phyloP scores from a whole-genome alignment of 805 yeast genomes.

The Pichia eremophila region DNA sequence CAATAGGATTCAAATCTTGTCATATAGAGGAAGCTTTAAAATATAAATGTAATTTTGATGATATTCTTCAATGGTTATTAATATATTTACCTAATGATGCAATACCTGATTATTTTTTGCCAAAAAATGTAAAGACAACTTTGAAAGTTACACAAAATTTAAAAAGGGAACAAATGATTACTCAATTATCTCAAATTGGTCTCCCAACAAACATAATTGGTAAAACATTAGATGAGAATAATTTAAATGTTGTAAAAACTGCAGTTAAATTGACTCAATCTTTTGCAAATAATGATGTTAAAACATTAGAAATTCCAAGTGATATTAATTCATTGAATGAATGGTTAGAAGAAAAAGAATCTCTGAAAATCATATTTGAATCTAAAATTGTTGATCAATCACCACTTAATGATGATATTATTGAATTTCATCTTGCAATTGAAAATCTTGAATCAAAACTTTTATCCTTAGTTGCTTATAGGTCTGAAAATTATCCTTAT shows the following conservation, averaged over 20 bases:
- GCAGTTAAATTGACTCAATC: slow-evolving; percentile 40
- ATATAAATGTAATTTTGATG: slow-evolving; percentile 42
- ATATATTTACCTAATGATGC: slow-evolving; percentile 85
- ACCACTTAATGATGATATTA: slow-evolving; percentile 28
- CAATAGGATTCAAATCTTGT: slow-evolving; percentile 56
- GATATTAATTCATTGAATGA: slow-evolving; percentile 22
- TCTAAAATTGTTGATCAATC: slow-evolving; percentile 19
- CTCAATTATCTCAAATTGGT: not conserved
- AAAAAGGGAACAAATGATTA: not conserved
- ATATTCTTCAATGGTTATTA: slow-evolving; percentile 65
- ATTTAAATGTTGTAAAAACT: slow-evolving; percentile 37
- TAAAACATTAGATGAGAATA: not conserved
- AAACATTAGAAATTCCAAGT: slow-evolving; percentile 6
- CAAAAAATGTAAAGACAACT: slow-evolving; percentile 15
- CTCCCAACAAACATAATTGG: not conserved
- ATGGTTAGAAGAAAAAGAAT: slow-evolving; percentile 74
- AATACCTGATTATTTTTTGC: slow-evolving; percentile 31
- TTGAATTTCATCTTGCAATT: slow-evolving; percentile 28
- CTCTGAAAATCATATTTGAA: slow-evolving; percentile 49
- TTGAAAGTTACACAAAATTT: not conserved
- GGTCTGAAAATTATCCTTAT: slow-evolving; percentile 50
- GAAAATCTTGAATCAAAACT: slow-evolving; percentile 22
- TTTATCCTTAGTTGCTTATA: slow-evolving; percentile 32
- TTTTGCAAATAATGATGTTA: slow-evolving; percentile 11
- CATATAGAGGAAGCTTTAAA: slow-evolving; percentile 68